Percentiles rank a stretch among this genome's conserved stretches.
phyloP scores from a whole-genome alignment of 805 yeast genomes.

The Sugiyamaella lignohabitans region DNA sequence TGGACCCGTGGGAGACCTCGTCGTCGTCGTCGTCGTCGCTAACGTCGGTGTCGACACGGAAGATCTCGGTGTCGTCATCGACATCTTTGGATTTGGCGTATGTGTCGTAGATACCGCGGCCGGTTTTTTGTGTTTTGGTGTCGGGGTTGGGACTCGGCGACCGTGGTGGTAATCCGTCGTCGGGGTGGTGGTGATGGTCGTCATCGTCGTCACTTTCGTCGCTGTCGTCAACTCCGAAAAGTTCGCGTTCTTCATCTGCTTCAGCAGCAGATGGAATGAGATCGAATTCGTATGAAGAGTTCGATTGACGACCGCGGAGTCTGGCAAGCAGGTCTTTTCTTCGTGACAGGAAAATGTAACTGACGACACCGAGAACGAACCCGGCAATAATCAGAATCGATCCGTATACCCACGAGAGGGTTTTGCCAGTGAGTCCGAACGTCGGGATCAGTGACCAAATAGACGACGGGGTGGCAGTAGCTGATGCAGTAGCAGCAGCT shows the following conservation, averaged over 20 bases:
- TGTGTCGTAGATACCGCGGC: constrained; percentile 7
- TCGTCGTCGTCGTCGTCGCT: too few relatives aligned
- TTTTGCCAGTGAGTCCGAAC: constrained; percentile 27
- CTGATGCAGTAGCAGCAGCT: constrained; percentile 6
- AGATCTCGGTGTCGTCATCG: constrained; percentile 3
- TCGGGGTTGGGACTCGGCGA: not conserved
- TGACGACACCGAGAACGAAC: constrained; percentile 32
- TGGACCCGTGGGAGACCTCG: too few relatives aligned
- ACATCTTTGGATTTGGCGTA: constrained; percentile 5
- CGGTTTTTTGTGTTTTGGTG: not conserved
- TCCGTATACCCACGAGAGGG: constrained; percentile 31
- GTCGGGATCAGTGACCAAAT: constrained; percentile 26
- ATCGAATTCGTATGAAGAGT: constrained; percentile 22
- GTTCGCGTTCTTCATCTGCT: constrained; percentile 13
- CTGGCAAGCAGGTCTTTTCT: constrained; percentile 20
- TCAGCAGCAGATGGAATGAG: constrained; percentile 20
- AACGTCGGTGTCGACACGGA: not conserved
- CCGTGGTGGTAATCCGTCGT: not conserved
- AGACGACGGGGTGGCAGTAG: constrained; percentile 9
- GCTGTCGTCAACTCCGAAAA: constrained; percentile 5
- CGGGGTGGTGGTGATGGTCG: not conserved
- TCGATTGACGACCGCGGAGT: constrained; percentile 3
- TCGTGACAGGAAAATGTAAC: constrained; percentile 40
- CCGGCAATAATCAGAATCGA: constrained; percentile 41
- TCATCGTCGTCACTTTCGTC: constrained; percentile 1